Conservation (phyloP, 345 rosid genomes). For the Zanthoxylum bungeanum region DNA sequence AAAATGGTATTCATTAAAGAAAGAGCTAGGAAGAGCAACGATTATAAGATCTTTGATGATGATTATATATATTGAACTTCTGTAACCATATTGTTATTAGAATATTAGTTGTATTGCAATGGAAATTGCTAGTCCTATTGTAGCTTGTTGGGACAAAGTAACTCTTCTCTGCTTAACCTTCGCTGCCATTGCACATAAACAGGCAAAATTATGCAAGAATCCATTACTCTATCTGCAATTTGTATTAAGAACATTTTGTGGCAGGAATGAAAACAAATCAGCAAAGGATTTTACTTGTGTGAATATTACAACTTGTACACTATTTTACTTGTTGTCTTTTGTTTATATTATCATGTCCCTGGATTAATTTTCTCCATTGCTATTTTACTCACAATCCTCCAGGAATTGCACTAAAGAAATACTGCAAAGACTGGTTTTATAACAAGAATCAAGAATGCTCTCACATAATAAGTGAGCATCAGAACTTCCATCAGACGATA, state of each 20-base stretch:
- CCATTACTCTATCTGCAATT: neutral
- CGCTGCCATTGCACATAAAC: neutral
- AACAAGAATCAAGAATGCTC: neutral
- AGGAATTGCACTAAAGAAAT: neutral
- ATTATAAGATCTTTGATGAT: conserved; percentile 77
- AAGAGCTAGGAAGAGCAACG: conserved; percentile 51
- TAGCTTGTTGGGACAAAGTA: neutral
- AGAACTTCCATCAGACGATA: neutral
- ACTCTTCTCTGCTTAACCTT: neutral
- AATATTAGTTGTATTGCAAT: neutral
- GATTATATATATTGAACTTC: conserved; percentile 59
- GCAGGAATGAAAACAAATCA: neutral
- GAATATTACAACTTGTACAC: no score
- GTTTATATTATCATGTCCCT: no score
- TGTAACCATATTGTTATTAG: neutral
- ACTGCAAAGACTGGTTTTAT: neutral
- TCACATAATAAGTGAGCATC: neutral
- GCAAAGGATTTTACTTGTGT: neutral
- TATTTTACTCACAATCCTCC: neutral
- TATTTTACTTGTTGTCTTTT: no score
- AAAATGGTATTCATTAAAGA: no score
- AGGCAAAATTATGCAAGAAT: neutral
- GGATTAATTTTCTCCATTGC: conserved; percentile 7
- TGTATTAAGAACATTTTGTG: neutral
- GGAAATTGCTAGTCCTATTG: neutral